Conservation (phyloP, 371 early-diverging fungal genomes). For the Chytridium lagenaria region DNA sequence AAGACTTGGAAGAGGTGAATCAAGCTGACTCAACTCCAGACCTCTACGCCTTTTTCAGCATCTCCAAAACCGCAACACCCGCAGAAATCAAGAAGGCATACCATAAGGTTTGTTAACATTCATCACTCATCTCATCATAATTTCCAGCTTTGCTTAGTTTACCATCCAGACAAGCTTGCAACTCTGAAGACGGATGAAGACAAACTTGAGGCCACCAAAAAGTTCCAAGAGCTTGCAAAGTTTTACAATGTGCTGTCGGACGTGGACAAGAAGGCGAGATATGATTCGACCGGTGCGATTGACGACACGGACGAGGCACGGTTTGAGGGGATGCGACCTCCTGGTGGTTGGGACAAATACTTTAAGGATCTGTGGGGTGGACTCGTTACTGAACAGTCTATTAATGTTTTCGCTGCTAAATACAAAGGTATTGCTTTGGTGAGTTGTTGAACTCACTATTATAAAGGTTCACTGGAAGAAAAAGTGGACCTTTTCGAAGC, state of each 20-base stretch:
- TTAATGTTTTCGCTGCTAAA: slow-evolving; percentile 68
- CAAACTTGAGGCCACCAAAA: slow-evolving; percentile 31
- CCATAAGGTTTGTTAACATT: slow-evolving; percentile 25
- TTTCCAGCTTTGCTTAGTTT: slow-evolving; percentile 38
- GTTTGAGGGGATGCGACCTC: slow-evolving; percentile 35
- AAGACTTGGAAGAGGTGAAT: slow-evolving; percentile 15
- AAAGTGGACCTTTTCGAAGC: slow-evolving; percentile 72
- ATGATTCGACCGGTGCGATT: slow-evolving; percentile 73
- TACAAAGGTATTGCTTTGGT: slow-evolving; percentile 61
- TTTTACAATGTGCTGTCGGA: slow-evolving; percentile 90
- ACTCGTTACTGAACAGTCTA: slow-evolving; percentile 75
- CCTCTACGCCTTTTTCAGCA: slow-evolving; percentile 37
- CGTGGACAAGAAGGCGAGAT: slow-evolving; percentile 69
- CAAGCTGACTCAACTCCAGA: slow-evolving; percentile 27
- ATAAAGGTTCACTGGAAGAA: slow-evolving; percentile 79
- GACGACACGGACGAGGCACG: slow-evolving; percentile 58
- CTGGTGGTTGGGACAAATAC: slow-evolving; percentile 80
- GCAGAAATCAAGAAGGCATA: slow-evolving; percentile 48
- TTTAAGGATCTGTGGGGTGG: slow-evolving; percentile 84
- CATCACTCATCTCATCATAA: background rate
- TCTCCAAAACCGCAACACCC: slow-evolving; percentile 30
- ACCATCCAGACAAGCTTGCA: slow-evolving; percentile 54
- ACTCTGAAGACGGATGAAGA: slow-evolving; percentile 35
- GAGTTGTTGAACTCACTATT: background rate
- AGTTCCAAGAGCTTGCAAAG: slow-evolving; percentile 81